A percentile compares a stretch with the other conserved stretches of the same genome.
Evolutionary conservation across 129 eudicot species (phyloP).

Genomic region (Ambrosia trifida): DNA sequence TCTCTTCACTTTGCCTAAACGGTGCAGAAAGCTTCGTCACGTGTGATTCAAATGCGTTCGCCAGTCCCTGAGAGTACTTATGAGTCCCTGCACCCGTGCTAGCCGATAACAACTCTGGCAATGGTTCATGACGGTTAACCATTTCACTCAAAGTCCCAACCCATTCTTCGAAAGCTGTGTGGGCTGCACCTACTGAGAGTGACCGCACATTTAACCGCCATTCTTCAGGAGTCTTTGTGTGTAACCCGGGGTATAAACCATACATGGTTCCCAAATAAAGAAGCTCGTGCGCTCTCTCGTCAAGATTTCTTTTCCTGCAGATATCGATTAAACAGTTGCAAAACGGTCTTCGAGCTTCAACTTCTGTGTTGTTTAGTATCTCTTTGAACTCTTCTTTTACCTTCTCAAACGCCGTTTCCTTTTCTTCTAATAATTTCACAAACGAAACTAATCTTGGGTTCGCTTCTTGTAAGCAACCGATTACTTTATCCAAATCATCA

Average conservation of each 20-base stretch:
- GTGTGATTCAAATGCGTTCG: slow-evolving; percentile 48
- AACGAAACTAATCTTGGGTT: slow-evolving; percentile 57
- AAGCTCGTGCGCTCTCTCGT: slow-evolving; percentile 63
- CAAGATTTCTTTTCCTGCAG: slow-evolving; percentile 52
- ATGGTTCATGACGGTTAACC: slow-evolving; percentile 51
- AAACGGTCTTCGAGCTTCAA: slow-evolving; percentile 65
- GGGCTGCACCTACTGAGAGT: slow-evolving; percentile 70
- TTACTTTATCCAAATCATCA: slow-evolving; percentile 58
- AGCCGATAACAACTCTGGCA: slow-evolving; percentile 56
- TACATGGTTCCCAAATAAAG: slow-evolving; percentile 57
- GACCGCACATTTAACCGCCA: slow-evolving; percentile 74
- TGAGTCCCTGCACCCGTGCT: slow-evolving; percentile 72
- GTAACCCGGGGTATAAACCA: slow-evolving; percentile 64
- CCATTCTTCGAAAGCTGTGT: slow-evolving; percentile 79
- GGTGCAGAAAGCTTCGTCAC: slow-evolving; percentile 56
- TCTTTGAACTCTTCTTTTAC: slow-evolving; percentile 50
- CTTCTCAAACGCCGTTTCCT: slow-evolving; percentile 29
- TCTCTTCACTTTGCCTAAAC: slow-evolving; percentile 56
- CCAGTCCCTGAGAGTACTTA: slow-evolving; percentile 62
- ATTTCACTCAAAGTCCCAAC: slow-evolving; percentile 48
- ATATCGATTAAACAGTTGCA: slow-evolving; percentile 71
- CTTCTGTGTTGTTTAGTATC: slow-evolving; percentile 47
- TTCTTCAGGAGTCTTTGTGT: slow-evolving; percentile 57
- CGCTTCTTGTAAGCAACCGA: slow-evolving; percentile 47
- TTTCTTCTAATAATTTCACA: slow-evolving; percentile 39